Evolutionary conservation across 2,329 filamentous ascomycete species (phyloP), one percentile per base, ranked within the genome.

Genomic region (Pseudocercospora musae): DNA sequence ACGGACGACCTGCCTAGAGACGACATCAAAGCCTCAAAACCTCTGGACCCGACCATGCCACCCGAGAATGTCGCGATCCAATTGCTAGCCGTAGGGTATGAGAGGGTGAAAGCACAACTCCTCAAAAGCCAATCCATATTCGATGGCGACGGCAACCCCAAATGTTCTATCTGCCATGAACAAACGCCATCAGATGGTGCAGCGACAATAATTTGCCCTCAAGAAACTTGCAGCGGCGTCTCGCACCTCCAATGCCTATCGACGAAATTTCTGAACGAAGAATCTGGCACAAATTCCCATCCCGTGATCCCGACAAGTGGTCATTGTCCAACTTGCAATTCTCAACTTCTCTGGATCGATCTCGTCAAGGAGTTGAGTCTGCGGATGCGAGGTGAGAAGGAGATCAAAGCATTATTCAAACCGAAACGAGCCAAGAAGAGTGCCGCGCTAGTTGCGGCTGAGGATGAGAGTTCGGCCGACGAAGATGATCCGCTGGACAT

Each of bases 321-420:
- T 2, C 75, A 70, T 1, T 98, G 94, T 77, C 91, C 91, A 0
- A 78, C 78, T 20, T 98, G 94, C 72, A 77, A 81, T 0, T 79
- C 80, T 0, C 75, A 80, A 4, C 77, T 92, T 1, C 74, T 81
- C 56, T 98, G 94, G 94, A 80, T 82, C 0, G 85, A 89, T 53
- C 85, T 97, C 78, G 89, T 96, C 79, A 93, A 87, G 72, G 93
- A 96, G 73, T 77, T 96, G 69, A 95, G 84, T 56, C 77, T 96
- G 54, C 84, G 94, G 31, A 80, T 85, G 37, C 84, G 91, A 23
- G 92, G 89, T 0, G 76, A 82, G 59, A 89, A 89, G 61, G 89
- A 92, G 67, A 78, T 93, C 0, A 84, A 87, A 44, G 86, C 86
- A 67, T 70, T 96, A 25, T 81, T 92, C 68, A 90, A 86, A 54